Evolutionary conservation across 306 rosid genomes (phyloP).

Genomic region (Boehmeria nivea): DNA sequence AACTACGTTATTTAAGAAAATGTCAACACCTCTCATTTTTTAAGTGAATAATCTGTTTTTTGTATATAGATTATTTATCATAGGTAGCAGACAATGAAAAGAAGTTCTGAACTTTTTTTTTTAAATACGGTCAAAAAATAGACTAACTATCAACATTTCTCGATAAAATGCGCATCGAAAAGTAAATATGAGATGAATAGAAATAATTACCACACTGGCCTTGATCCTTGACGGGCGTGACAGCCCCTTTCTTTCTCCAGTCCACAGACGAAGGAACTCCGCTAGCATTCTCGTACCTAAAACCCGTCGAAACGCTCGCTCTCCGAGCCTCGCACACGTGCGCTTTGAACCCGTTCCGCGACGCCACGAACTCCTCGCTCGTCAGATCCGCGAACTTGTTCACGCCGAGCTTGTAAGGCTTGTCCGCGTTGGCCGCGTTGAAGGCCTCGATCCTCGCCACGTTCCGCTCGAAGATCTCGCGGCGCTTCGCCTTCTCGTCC

Average conservation of each 20-base stretch:
- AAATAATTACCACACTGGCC: slow-evolving; percentile 31
- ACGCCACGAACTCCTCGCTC: slow-evolving; percentile 17
- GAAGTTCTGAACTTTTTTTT: no score
- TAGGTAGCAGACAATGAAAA: no score
- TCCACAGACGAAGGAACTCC: slow-evolving; percentile 21
- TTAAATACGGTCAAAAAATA: no score
- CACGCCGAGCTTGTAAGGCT: slow-evolving; percentile 14
- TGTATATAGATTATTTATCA: no score
- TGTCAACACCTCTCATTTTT: no score
- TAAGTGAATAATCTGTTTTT: no score
- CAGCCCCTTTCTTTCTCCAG: slow-evolving; percentile 35
- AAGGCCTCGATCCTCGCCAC: slow-evolving; percentile 16
- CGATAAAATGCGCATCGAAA: no score
- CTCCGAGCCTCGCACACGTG: no score
- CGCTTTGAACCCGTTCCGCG: slow-evolving; percentile 14
- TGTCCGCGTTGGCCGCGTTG: slow-evolving; percentile 14
- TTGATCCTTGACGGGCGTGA: slow-evolving; percentile 29
- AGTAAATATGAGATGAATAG: no score
- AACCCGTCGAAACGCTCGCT: not conserved
- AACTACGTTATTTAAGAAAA: no score
- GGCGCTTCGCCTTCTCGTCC: slow-evolving; percentile 22
- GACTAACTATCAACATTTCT: no score
- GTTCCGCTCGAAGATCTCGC: slow-evolving; percentile 24
- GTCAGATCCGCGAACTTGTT: slow-evolving; percentile 26
- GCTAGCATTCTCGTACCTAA: slow-evolving; percentile 22